A percentile compares a stretch with the other conserved stretches of the same genome.
Evolutionary conservation across 805 yeast species (phyloP).

Genomic region (Candida patagonica): DNA sequence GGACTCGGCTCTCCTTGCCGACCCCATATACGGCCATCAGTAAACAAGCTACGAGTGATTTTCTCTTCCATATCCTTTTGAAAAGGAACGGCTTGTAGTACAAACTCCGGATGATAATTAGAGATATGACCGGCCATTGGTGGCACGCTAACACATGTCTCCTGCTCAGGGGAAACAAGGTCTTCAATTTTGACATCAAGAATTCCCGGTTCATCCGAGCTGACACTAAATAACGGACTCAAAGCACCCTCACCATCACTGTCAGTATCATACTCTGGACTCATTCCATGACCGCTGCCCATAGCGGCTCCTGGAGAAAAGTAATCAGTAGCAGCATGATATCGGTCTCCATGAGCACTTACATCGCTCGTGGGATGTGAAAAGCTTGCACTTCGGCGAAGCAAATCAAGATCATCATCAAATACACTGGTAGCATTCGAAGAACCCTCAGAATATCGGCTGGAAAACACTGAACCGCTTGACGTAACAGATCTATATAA

Average conservation of each 20-base stretch:
- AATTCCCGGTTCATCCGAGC: neutral
- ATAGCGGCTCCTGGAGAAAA: conserved; percentile 6
- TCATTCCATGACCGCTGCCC: too few species aligned
- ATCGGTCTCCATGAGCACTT: too few species aligned
- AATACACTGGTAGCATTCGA: too few species aligned
- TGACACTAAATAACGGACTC: neutral
- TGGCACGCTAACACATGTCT: conserved; percentile 10
- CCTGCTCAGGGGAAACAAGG: neutral
- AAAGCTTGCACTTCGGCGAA: too few species aligned
- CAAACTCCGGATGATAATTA: conserved; percentile 21
- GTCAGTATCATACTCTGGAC: too few species aligned
- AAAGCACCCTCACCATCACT: neutral
- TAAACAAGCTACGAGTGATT: conserved; percentile 16
- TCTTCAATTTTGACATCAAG: conserved; percentile 2
- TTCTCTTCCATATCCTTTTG: conserved; percentile 16
- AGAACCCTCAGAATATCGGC: conserved; percentile 3
- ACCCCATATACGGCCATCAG: conserved; percentile 12
- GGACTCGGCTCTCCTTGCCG: neutral
- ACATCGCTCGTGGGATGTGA: too few species aligned
- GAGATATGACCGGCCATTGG: conserved; percentile 20
- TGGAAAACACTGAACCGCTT: conserved; percentile 6
- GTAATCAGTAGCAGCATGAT: conserved; percentile 1
- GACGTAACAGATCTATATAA: conserved; percentile 6
- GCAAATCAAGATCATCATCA: conserved; percentile 2
- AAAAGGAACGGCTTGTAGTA: conserved; percentile 19